Conservation (phyloP, 2,329 filamentous ascomycete species). For the Fusarium sp. region DNA sequence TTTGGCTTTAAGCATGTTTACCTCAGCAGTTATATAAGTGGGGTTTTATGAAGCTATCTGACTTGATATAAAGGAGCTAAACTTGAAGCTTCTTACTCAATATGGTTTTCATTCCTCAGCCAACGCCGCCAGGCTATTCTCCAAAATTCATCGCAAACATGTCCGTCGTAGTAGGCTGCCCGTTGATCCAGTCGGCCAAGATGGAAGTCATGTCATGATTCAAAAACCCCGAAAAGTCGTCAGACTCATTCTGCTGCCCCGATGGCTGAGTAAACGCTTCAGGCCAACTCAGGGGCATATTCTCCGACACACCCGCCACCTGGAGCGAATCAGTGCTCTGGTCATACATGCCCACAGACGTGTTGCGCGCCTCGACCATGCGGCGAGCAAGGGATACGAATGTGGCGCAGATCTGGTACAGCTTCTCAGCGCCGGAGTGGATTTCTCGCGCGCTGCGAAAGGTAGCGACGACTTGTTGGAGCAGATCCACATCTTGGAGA, state of each 20-base stretch:
- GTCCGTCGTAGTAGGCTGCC: slow-evolving; percentile 23
- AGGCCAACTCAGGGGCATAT: slow-evolving; percentile 10
- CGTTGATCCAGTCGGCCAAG: slow-evolving; percentile 33
- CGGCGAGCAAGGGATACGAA: slow-evolving; percentile 26
- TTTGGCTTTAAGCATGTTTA: too few species aligned
- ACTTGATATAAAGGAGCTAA: too few species aligned
- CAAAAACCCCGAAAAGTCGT: slow-evolving; percentile 3
- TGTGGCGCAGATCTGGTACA: slow-evolving; percentile 31
- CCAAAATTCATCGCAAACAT: slow-evolving; percentile 33
- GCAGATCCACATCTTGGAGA: slow-evolving; percentile 11
- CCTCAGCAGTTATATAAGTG: too few species aligned
- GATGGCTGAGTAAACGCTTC: neutral
- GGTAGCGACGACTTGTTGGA: slow-evolving; percentile 29
- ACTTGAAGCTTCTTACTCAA: too few species aligned
- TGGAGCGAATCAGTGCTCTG: slow-evolving; percentile 27
- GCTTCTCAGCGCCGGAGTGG: slow-evolving; percentile 23
- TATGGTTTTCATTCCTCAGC: too few species aligned
- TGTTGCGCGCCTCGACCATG: slow-evolving; percentile 31
- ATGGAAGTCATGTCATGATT: slow-evolving; percentile 34
- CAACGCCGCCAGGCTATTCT: neutral
- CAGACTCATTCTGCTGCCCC: neutral
- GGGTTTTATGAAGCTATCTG: too few species aligned
- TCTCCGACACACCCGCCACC: slow-evolving; percentile 22
- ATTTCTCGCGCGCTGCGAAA: slow-evolving; percentile 17
- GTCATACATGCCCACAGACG: slow-evolving; percentile 31